These are phyloP conservation scores for Talaromyces atroroseus DNA, from an alignment of 2,329 filamentous ascomycete species.

Conservation along the genomic window DNA sequence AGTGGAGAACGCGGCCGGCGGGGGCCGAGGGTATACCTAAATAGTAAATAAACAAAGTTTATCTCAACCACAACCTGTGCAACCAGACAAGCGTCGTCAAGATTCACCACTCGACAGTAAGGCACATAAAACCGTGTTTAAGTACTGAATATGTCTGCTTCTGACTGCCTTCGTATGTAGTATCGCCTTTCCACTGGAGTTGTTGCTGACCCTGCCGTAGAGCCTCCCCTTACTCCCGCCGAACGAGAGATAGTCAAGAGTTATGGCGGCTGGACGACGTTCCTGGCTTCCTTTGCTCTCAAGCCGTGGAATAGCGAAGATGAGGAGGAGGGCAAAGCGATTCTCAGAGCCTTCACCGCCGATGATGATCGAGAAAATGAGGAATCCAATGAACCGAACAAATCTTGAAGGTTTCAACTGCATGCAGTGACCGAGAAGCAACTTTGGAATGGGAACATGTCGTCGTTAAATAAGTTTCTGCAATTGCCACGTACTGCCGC, in stretches of 20 bases:
- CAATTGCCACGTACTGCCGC: no score
- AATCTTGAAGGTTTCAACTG: background rate
- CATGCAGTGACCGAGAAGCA: background rate
- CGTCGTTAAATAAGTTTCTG: background rate
- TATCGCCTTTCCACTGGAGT: background rate
- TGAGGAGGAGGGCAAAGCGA: conserved; percentile 17
- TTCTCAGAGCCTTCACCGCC: background rate
- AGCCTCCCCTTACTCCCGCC: conserved; percentile 22
- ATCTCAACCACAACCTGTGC: background rate
- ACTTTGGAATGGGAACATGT: background rate
- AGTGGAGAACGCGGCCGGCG: background rate
- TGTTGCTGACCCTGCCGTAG: conserved; percentile 10
- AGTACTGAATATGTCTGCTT: conserved; percentile 3
- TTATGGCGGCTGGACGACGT: conserved; percentile 25
- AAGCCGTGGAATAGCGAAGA: conserved; percentile 24
- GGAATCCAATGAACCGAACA: background rate
- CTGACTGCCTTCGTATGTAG: conserved; percentile 1
- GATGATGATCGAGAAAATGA: background rate
- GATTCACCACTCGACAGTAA: background rate
- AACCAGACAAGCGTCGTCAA: background rate
- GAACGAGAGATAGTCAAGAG: conserved; percentile 23
- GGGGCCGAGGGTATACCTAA: background rate
- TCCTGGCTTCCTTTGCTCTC: conserved; percentile 19
- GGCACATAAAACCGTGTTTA: background rate
- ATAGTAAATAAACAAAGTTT: background rate